These are phyloP conservation scores for Russula emetica DNA, from an alignment of 768 basidiomycete species.

Conservation along the genomic window DNA sequence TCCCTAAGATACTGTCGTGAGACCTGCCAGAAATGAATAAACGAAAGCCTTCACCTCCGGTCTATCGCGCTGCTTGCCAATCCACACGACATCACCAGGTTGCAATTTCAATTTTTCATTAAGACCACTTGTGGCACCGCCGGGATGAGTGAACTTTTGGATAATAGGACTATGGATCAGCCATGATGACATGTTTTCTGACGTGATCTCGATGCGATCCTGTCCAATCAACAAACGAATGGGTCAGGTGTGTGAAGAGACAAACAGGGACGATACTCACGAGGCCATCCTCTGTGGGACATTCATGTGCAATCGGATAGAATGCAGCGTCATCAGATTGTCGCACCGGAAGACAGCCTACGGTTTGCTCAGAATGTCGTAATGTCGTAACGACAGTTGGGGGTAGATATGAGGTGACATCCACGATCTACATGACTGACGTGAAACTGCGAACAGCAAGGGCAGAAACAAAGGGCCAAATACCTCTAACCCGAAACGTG, in stretches of 20 bases:
- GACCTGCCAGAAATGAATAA: constrained; percentile 6
- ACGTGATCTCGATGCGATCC: constrained; percentile 51
- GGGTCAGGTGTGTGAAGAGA: neutral
- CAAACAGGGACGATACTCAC: constrained; percentile 32
- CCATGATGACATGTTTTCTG: constrained; percentile 46
- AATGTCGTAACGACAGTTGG: constrained; percentile 30
- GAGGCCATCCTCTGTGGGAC: constrained; percentile 32
- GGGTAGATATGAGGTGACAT: constrained; percentile 36
- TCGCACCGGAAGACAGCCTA: constrained; percentile 38
- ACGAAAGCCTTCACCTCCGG: constrained; percentile 16
- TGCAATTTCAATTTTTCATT: constrained; percentile 3
- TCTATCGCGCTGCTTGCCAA: constrained; percentile 17
- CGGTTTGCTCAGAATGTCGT: constrained; percentile 30
- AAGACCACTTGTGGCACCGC: neutral
- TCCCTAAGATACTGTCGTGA: constrained; percentile 48
- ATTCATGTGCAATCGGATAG: constrained; percentile 40
- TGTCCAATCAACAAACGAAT: constrained; percentile 30
- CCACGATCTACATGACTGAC: constrained; percentile 33
- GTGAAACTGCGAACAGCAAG: constrained; percentile 3
- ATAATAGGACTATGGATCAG: constrained; percentile 38
- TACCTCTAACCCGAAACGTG: constrained; percentile 84
- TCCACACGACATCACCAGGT: constrained; percentile 26
- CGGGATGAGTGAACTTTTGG: neutral
- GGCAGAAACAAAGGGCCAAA: constrained; percentile 26
- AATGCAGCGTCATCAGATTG: constrained; percentile 33